A percentile compares a stretch with the other conserved stretches of the same genome.
These are phyloP conservation scores for Piper longum DNA, from an alignment of 164 flowering plant species.

Conservation along the genomic window DNA sequence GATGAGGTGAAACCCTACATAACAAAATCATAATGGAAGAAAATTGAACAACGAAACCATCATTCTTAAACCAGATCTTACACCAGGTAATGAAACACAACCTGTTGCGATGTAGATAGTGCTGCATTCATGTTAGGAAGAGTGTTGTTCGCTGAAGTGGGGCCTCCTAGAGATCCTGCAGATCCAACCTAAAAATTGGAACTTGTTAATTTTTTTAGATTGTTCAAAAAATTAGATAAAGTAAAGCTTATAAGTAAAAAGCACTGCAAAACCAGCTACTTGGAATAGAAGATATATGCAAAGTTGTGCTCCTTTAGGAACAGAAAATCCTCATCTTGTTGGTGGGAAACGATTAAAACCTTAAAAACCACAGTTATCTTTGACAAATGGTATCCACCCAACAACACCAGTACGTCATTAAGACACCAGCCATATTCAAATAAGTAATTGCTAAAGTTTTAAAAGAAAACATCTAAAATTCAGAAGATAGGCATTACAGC, in stretches of 20 bases:
- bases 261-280: not conserved
- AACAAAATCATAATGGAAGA: not conserved
- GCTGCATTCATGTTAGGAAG: slow-evolving; percentile 22
- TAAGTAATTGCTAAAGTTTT: too few relatives aligned
- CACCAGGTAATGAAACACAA: slow-evolving; percentile 3
- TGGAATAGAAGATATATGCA: too few relatives aligned
- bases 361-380: not conserved
- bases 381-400: too few relatives aligned
- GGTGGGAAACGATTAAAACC: not conserved
- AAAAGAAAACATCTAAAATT: slow-evolving; percentile 13
- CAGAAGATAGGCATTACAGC: slow-evolving; percentile 23
- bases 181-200: slow-evolving; percentile 24
- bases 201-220: not conserved
- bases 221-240: too few relatives aligned
- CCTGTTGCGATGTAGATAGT: slow-evolving; percentile 41
- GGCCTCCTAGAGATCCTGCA: slow-evolving; percentile 24
- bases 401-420: too few relatives aligned
- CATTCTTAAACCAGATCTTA: not conserved
- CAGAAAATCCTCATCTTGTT: not conserved
- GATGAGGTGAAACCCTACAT: slow-evolving; percentile 35
- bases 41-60: not conserved
- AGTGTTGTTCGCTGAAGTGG: slow-evolving; percentile 27
- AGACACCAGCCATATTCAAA: too few relatives aligned
- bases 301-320: not conserved
- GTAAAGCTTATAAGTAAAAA: not conserved